Base-by-base conservation (phyloP, 352 stramenopile genomes). In the Globisporangium middletonii region DNA sequence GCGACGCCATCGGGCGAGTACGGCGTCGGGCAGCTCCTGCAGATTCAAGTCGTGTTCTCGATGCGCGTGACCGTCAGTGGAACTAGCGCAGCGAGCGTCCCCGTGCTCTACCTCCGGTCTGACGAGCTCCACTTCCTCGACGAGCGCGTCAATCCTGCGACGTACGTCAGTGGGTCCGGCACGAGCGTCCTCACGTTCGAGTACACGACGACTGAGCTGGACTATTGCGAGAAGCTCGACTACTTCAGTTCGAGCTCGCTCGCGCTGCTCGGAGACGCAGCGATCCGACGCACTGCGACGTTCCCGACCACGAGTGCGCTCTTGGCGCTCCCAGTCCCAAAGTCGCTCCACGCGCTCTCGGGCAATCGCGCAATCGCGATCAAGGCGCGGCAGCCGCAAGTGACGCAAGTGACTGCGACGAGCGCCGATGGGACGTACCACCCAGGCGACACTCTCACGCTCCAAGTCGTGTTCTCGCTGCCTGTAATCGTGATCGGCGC, bases 151-250 rank as follows among this genome's bases (percentile, higher is more conserved):
- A 76, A 74, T 37, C 54, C 74, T 12, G 79, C 79, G 0, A 56
- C 48, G 2, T 92, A 88, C 54, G n/a, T 70, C n/a, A 62, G 50
- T 44, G 83, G 83, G 3, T 88, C 77, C 0, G 73, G 71, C 4
- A 77, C 83, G 0, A 62, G 37, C 2, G 63, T 67, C 2, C 70
- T 92, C 1, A 67, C 53, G 3, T 90, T 92, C 50, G 60, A 72
- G 59, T 92, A 89, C 55, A 81, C 63, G 1, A 64, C 75, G 9
- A 63, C 27, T 0, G 66, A 74, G 13, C 60, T 64, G 8, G 86
- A 94, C 53, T 88, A 83, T 51, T 84, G 79, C 30, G 63, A 79
- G 3, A 46, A 57, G 0, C 62, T 95, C 0, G 85, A 91, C n/a
- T 95, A 95, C 51, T 68, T 81, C 28, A 59, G 70, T 7, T 26